phyloP scores from a whole-genome alignment of 2,329 filamentous ascomycete genomes.

The Fusarium humuli region DNA sequence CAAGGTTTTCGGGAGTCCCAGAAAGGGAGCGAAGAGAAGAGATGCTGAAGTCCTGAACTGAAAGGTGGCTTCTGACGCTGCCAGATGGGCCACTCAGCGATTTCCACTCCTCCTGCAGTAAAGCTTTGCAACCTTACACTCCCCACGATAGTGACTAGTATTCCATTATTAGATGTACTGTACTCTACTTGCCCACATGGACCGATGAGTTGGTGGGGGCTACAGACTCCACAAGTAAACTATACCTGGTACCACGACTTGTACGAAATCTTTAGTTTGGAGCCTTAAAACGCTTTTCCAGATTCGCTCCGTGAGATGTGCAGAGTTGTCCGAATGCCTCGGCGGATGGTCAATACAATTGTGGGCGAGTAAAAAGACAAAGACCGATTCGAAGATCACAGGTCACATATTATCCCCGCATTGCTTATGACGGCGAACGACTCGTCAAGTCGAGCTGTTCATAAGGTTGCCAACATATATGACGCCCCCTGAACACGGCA shows the following conservation, averaged over 20 bases:
- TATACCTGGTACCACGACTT: constrained; percentile 14
- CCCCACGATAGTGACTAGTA: constrained; percentile 32
- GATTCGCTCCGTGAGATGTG: background rate
- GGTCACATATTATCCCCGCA: background rate
- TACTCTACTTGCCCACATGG: constrained; percentile 43
- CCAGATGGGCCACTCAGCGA: constrained; percentile 5
- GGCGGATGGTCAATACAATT: background rate
- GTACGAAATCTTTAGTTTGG: background rate
- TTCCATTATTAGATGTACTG: constrained; percentile 22
- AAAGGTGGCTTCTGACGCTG: constrained; percentile 28
- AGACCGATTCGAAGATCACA: background rate
- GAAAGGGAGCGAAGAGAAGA: constrained; percentile 35
- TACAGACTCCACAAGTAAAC: constrained; percentile 32
- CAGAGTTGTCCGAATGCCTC: background rate
- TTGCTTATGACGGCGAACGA: background rate
- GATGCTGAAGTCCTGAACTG: constrained; percentile 14
- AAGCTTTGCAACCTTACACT: constrained; percentile 33
- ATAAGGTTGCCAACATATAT: background rate
- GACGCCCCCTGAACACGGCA: constrained; percentile 1
- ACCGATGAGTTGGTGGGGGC: constrained; percentile 26
- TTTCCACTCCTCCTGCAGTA: constrained; percentile 10
- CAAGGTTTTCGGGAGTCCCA: constrained; percentile 37
- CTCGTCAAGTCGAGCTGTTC: background rate
- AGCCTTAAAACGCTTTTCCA: background rate
- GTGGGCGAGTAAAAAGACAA: background rate